Conservation (phyloP, 495 filamentous ascomycete species). For the Letharia lupina region DNA sequence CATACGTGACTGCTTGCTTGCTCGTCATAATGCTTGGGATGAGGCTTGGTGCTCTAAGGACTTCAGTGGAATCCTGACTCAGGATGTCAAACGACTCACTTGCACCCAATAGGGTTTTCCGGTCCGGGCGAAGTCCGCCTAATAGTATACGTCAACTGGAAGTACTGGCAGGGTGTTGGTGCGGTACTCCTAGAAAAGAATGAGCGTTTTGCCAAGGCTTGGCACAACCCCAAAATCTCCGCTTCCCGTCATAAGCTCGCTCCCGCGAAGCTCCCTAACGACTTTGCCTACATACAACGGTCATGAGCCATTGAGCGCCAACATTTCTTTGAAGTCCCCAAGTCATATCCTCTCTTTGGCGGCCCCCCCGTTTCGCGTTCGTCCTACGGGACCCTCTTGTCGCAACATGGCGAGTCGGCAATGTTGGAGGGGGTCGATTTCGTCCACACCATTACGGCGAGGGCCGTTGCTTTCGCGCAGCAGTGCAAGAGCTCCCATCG, state of each 20-base stretch:
- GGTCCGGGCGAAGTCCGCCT: not conserved
- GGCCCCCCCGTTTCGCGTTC: not conserved
- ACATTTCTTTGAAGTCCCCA: not conserved
- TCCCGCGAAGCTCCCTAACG: conserved; percentile 5
- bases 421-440: conserved; percentile 11
- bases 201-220: not conserved
- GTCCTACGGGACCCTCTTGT: not conserved
- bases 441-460: not conserved
- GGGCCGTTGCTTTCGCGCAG: not conserved
- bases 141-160: not conserved
- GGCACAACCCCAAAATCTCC: not conserved
- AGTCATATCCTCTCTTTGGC: not conserved
- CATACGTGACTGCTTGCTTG: conserved; percentile 26
- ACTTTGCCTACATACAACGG: not conserved
- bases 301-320: conserved; percentile 10
- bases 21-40: conserved; percentile 25
- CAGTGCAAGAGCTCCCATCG: not conserved
- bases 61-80: not conserved
- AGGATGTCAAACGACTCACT: not conserved
- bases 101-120: not conserved
- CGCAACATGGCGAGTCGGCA: conserved; percentile 13
- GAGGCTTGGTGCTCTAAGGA: not conserved
- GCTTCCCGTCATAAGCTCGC: not conserved
- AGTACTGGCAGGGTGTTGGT: not conserved
- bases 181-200: too few relatives aligned